Evolutionary conservation across 768 basidiomycete genomes (phyloP).

Genomic region (Dictyophora rubrovolvata): DNA sequence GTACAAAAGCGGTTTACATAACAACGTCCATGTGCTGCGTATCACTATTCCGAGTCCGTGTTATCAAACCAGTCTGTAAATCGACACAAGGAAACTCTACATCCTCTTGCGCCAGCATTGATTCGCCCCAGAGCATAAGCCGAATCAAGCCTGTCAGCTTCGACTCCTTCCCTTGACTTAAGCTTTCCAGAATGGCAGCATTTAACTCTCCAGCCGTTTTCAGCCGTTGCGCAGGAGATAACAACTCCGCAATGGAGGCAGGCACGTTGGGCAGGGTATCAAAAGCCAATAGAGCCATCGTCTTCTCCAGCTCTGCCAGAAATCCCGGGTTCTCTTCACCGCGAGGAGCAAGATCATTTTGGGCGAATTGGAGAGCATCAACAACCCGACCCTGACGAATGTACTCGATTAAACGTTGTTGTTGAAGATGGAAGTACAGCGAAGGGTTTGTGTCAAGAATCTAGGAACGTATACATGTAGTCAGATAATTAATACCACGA

Average conservation of each 20-base stretch:
- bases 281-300: conserved; percentile 88
- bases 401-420: conserved; percentile 90
- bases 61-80: conserved; percentile 4
- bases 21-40: background rate
- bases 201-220: conserved; percentile 96
- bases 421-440: conserved; percentile 91
- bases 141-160: conserved; percentile 77
- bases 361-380: conserved; percentile 84
- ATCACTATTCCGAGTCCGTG: background rate
- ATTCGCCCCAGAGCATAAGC: conserved; percentile 84
- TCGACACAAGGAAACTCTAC: conserved; percentile 71
- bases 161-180: conserved; percentile 88
- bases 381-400: conserved; percentile 73
- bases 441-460: conserved; percentile 93
- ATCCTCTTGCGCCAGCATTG: conserved; percentile 53
- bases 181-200: conserved; percentile 84
- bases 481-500: background rate
- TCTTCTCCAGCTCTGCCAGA: conserved; percentile 81
- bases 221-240: conserved; percentile 81
- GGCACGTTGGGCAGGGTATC: conserved; percentile 54
- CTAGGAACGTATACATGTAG: conserved; percentile 35
- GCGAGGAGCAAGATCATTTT: conserved; percentile 86
- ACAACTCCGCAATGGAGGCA: conserved; percentile 59
- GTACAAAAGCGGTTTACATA: too few species aligned
- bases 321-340: conserved; percentile 95